Percentiles rank a stretch among this genome's conserved stretches.
Evolutionary conservation across 2,329 filamentous ascomycete species (phyloP).

Genomic region (Orbilia oligospora): DNA sequence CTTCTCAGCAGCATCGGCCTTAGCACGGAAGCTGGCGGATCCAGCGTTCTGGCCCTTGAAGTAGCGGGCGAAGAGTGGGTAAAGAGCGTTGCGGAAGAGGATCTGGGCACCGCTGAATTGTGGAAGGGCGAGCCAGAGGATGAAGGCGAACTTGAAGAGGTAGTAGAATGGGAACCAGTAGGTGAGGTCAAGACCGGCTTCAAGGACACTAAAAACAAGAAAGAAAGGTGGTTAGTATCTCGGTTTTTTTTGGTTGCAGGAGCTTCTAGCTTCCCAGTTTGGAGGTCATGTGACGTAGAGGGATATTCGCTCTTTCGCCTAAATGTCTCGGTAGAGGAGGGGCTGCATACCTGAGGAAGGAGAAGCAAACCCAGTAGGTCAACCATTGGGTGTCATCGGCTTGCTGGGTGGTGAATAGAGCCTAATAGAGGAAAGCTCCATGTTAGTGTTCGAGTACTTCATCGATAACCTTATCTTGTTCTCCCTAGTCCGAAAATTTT

Average conservation of each 20-base stretch:
- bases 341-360: constrained; percentile 73
- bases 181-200: constrained; percentile 85
- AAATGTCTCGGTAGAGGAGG: constrained; percentile 43
- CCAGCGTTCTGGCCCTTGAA: constrained; percentile 81
- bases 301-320: constrained; percentile 44
- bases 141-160: constrained; percentile 98
- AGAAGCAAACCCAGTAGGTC: constrained; percentile 88
- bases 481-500: constrained; percentile 24
- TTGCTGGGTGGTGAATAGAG: constrained; percentile 80
- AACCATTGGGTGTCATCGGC: constrained; percentile 83
- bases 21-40: constrained; percentile 87
- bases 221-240: constrained; percentile 5
- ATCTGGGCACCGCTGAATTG: constrained; percentile 96
- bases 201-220: constrained; percentile 74
- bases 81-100: constrained; percentile 95
- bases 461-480: constrained; percentile 3
- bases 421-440: constrained; percentile 67
- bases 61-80: constrained; percentile 92
- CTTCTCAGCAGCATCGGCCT: constrained; percentile 79
- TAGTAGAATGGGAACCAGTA: constrained; percentile 99
- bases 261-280: constrained; percentile 33
- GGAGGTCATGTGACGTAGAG: constrained; percentile 51
- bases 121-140: constrained; percentile 98
- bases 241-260: neutral
- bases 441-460: constrained; percentile 32